These are phyloP conservation scores for Kodamaea derodonti DNA, from an alignment of 1,139 yeast genomes.

Conservation along the genomic window DNA sequence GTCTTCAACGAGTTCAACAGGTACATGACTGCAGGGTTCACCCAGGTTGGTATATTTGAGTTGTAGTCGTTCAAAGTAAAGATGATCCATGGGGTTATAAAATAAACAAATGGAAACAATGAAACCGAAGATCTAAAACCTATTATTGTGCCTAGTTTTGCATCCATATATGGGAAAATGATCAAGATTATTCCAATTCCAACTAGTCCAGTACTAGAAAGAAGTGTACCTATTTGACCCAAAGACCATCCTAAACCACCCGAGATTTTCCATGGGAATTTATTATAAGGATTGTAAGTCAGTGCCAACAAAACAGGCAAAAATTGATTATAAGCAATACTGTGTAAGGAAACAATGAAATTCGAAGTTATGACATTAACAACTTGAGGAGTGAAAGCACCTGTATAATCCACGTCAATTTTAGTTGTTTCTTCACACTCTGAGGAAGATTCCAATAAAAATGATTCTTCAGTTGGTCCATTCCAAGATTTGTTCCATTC, in stretches of 20 bases:
- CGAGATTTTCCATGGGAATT: slow-evolving; percentile 44
- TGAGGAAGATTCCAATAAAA: background rate
- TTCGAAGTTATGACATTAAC: slow-evolving; percentile 39
- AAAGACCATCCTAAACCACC: slow-evolving; percentile 46
- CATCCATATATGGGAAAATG: slow-evolving; percentile 53
- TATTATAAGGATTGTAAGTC: slow-evolving; percentile 27
- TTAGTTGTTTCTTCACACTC: background rate
- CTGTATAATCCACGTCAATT: slow-evolving; percentile 13
- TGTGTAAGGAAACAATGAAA: slow-evolving; percentile 45
- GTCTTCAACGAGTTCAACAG: slow-evolving; percentile 21
- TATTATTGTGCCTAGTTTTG: slow-evolving; percentile 42
- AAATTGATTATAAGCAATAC: slow-evolving; percentile 55
- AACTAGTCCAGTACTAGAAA: slow-evolving; percentile 53
- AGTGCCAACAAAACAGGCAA: slow-evolving; percentile 58
- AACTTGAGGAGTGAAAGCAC: slow-evolving; percentile 33
- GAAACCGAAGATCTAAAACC: slow-evolving; percentile 40
- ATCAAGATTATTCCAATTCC: slow-evolving; percentile 52
- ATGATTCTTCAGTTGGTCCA: background rate
- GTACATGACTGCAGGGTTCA: slow-evolving; percentile 22
- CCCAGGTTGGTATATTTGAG: slow-evolving; percentile 19
- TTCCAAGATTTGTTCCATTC: slow-evolving; percentile 26
- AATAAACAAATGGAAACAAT: slow-evolving; percentile 46
- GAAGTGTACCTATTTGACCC: slow-evolving; percentile 44
- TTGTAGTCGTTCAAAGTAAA: slow-evolving; percentile 37
- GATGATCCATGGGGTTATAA: slow-evolving; percentile 47